phyloP scores from a whole-genome alignment of 106 monocot species.

The Apostasia shenzhenica region DNA sequence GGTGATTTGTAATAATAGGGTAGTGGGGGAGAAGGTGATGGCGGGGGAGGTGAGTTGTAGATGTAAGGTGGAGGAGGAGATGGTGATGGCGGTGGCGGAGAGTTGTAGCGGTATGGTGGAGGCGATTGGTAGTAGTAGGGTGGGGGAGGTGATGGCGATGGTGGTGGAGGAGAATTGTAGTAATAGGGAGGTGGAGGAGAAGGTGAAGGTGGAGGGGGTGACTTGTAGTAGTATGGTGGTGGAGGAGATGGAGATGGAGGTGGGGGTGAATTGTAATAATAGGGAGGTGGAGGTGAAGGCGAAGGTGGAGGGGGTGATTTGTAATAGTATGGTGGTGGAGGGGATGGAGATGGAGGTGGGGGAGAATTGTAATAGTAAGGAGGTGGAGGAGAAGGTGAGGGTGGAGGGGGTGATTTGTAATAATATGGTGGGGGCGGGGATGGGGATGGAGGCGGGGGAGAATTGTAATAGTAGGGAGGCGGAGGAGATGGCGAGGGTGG shows the following conservation, averaged over 20 bases:
- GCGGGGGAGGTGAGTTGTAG: slow-evolving; percentile 8
- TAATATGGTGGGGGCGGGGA: background rate
- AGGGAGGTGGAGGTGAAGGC: background rate
- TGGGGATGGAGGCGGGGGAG: slow-evolving; percentile 8
- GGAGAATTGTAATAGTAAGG: background rate
- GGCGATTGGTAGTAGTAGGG: background rate
- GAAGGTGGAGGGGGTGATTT: background rate
- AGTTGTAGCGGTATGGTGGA: slow-evolving; percentile 1
- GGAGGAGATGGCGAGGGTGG: slow-evolving; percentile 13
- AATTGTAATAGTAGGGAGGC: background rate
- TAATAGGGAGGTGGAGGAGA: background rate
- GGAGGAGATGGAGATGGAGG: background rate
- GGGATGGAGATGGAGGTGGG: background rate
- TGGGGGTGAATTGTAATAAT: too few species aligned
- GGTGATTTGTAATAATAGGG: background rate
- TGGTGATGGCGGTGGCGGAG: slow-evolving; percentile 16
- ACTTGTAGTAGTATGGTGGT: background rate
- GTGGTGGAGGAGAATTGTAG: background rate
- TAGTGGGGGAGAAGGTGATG: background rate
- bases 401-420: slow-evolving; percentile 11
- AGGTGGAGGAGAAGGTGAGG: background rate
- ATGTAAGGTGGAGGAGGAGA: slow-evolving; percentile 8
- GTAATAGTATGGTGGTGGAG: background rate
- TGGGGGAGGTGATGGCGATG: background rate
- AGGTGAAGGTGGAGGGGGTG: slow-evolving; percentile 2